Percentiles rank a stretch among this genome's conserved stretches.
phyloP scores from a whole-genome alignment of 345 rosid genomes.

The Laguncularia racemosa region DNA sequence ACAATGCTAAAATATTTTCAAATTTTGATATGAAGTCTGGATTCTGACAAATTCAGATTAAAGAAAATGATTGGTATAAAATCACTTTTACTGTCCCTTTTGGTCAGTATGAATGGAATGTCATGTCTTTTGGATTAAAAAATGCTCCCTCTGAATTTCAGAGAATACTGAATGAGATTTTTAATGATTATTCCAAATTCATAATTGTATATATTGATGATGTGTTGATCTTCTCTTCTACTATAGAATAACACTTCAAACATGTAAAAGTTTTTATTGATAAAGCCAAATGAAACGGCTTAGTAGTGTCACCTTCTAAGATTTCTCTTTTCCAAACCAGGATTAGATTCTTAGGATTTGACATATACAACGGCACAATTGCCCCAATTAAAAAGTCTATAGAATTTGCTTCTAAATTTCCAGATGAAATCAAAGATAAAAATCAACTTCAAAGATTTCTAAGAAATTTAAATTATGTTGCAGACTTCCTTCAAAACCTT shows the following conservation, averaged over 20 bases:
- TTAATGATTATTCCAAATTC: too few relatives aligned
- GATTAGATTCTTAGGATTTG: background rate
- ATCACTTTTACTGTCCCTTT: background rate
- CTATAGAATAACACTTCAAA: too few relatives aligned
- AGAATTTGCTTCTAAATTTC: background rate
- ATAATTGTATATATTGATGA: too few relatives aligned
- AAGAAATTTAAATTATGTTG: background rate
- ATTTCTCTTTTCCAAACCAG: slow-evolving; percentile 1
- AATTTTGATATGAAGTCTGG: slow-evolving; percentile 3
- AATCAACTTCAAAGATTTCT: background rate
- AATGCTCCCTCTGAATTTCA: too few relatives aligned
- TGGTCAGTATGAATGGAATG: too few relatives aligned
- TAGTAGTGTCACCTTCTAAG: background rate
- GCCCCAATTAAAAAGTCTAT: background rate
- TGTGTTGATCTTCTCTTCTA: too few relatives aligned
- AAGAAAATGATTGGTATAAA: background rate
- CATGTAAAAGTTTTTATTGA: too few relatives aligned
- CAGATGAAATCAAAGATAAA: slow-evolving; percentile 2
- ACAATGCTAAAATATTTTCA: background rate
- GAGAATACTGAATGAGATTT: too few relatives aligned
- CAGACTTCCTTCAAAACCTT: background rate
- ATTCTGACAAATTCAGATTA: background rate
- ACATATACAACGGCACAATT: background rate
- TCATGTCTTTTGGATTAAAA: too few relatives aligned
- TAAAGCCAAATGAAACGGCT: background rate